Percentiles rank a stretch among this genome's conserved stretches.
These are phyloP conservation scores for Senna tora DNA, from an alignment of 306 rosid genomes.

Conservation along the genomic window DNA sequence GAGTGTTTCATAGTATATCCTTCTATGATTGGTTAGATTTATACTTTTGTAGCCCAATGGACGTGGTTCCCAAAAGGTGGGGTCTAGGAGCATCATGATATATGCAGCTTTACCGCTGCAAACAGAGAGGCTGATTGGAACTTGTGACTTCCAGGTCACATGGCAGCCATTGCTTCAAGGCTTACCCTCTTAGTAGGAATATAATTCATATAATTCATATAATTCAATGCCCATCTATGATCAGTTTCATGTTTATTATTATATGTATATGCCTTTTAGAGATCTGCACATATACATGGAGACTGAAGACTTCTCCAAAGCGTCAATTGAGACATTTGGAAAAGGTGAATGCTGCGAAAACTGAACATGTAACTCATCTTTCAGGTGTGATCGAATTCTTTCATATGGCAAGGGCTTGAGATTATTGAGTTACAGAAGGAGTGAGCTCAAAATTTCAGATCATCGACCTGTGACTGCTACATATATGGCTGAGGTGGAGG, in stretches of 20 bases:
- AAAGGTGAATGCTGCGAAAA: slow-evolving; percentile 11
- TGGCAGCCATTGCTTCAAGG: too few relatives aligned
- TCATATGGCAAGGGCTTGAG: slow-evolving; percentile 83
- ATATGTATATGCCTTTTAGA: background rate
- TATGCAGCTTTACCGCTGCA: too few relatives aligned
- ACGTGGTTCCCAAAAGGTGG: background rate
- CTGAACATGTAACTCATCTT: slow-evolving; percentile 24
- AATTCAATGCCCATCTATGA: background rate
- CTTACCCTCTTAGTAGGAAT: too few relatives aligned
- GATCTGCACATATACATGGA: background rate
- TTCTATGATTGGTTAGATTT: background rate
- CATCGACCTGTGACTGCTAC: slow-evolving; percentile 97
- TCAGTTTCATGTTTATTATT: background rate
- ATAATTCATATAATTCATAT: background rate
- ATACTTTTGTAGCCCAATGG: background rate
- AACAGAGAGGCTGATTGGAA: too few relatives aligned
- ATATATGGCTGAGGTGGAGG: slow-evolving; percentile 81
- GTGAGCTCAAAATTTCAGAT: slow-evolving; percentile 69
- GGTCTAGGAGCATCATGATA: too few relatives aligned
- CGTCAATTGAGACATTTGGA: background rate
- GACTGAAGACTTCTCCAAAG: background rate
- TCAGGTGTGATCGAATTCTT: slow-evolving; percentile 97
- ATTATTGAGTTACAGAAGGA: slow-evolving; percentile 65
- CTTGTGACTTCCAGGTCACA: too few relatives aligned
- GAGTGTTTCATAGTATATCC: background rate